Conservation (phyloP, 129 eudicot genomes). For the Tagetes erecta region DNA sequence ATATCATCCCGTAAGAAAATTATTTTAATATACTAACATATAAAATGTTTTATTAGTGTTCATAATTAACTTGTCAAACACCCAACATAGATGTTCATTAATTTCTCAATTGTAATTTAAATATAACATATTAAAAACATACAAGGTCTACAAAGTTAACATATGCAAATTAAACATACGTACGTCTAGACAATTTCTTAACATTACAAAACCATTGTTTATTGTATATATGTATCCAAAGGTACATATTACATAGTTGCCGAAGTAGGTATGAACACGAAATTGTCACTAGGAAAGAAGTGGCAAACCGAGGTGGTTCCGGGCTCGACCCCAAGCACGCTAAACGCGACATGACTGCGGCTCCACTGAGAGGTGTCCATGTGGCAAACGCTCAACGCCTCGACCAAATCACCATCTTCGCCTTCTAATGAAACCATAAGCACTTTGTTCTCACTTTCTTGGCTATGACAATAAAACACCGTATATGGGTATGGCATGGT, state of each 20-base stretch:
- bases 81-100: not conserved
- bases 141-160: not conserved
- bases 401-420: constrained; percentile 61
- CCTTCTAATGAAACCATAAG: constrained; percentile 56
- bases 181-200: not conserved
- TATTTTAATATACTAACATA: too few species aligned
- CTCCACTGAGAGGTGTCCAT: constrained; percentile 84
- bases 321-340: constrained; percentile 65
- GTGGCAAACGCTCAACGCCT: constrained; percentile 74
- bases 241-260: constrained; percentile 15
- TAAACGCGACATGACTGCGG: constrained; percentile 53
- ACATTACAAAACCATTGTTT: not conserved
- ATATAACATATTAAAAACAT: not conserved
- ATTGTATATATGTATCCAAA: not conserved
- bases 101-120: not conserved
- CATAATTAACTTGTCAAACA: not conserved
- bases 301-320: constrained; percentile 77
- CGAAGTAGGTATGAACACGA: constrained; percentile 45
- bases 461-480: constrained; percentile 71
- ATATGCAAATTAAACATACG: not conserved
- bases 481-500: constrained; percentile 84
- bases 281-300: constrained; percentile 77
- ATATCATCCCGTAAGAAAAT: not conserved
- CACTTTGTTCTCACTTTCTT: constrained; percentile 56
- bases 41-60: too few species aligned